phyloP scores from a whole-genome alignment of 495 filamentous ascomycete species.

The Terfezia boudieri region DNA sequence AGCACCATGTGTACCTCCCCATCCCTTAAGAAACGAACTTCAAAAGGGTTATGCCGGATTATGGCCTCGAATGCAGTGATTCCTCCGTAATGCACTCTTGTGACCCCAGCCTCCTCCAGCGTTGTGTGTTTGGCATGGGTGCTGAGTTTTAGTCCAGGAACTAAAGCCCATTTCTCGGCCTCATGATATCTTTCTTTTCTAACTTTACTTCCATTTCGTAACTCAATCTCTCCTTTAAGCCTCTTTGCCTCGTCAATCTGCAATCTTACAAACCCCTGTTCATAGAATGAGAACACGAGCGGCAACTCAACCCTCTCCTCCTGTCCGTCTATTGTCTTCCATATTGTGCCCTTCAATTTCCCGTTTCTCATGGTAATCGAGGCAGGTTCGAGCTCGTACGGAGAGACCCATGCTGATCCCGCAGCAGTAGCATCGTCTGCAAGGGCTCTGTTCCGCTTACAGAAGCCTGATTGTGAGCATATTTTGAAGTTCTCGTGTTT shows the following conservation, averaged over 20 bases:
- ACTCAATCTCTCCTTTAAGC: slow-evolving; percentile 66
- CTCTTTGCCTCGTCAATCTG: slow-evolving; percentile 76
- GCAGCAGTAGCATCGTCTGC: slow-evolving; percentile 49
- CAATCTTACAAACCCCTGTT: slow-evolving; percentile 70
- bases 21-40: slow-evolving; percentile 62
- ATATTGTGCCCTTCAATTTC: slow-evolving; percentile 49
- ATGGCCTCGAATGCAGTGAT: slow-evolving; percentile 36
- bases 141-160: slow-evolving; percentile 51
- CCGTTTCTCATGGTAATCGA: slow-evolving; percentile 59
- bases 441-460: slow-evolving; percentile 73
- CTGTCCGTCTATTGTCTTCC: slow-evolving; percentile 44
- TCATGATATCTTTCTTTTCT: slow-evolving; percentile 90
- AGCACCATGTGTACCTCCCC: slow-evolving; percentile 64
- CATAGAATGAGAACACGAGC: slow-evolving; percentile 62
- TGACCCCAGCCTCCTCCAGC: slow-evolving; percentile 27
- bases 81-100: slow-evolving; percentile 17
- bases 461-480: slow-evolving; percentile 87
- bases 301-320: slow-evolving; percentile 52
- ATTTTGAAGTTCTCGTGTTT: slow-evolving; percentile 95
- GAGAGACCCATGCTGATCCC: slow-evolving; percentile 49
- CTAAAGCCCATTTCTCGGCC: slow-evolving; percentile 62
- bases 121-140: slow-evolving; percentile 31
- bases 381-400: slow-evolving; percentile 52
- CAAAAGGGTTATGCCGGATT: slow-evolving; percentile 63
- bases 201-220: slow-evolving; percentile 62